Evolutionary conservation across 345 rosid species (phyloP).

Genomic region (Clausena lansium): DNA sequence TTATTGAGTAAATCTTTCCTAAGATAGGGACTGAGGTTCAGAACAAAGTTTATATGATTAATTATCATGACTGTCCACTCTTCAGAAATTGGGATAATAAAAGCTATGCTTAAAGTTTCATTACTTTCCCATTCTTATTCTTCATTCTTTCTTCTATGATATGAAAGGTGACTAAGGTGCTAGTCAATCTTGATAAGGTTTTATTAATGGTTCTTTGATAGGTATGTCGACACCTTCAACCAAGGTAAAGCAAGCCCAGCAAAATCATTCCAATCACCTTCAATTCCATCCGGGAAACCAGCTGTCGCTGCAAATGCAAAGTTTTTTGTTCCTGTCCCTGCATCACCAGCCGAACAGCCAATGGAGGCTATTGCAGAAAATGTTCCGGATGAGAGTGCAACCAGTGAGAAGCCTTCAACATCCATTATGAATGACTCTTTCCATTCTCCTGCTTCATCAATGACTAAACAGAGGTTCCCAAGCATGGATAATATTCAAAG

Average conservation of each 20-base stretch:
- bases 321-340: slow-evolving; percentile 74
- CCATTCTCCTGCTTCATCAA: slow-evolving; percentile 37
- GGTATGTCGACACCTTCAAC: slow-evolving; percentile 86
- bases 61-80: background rate
- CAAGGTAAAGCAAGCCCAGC: slow-evolving; percentile 53
- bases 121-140: background rate
- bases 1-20: background rate
- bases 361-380: slow-evolving; percentile 53
- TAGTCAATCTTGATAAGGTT: background rate
- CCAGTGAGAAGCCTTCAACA: slow-evolving; percentile 41
- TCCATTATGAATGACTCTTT: slow-evolving; percentile 32
- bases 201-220: slow-evolving; percentile 23
- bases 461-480: slow-evolving; percentile 60
- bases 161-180: background rate
- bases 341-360: slow-evolving; percentile 39
- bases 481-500: slow-evolving; percentile 61
- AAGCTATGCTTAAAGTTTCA: background rate
- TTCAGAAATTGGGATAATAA: background rate
- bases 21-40: background rate
- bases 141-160: background rate
- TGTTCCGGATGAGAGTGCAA: slow-evolving; percentile 35
- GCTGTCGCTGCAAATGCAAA: slow-evolving; percentile 65
- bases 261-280: slow-evolving; percentile 65
- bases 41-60: background rate
- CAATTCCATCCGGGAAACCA: slow-evolving; percentile 66